Evolutionary conservation across 2,329 filamentous ascomycete species (phyloP), one percentile per base, ranked within the genome.

Genomic region (Colletotrichum paranaense): DNA sequence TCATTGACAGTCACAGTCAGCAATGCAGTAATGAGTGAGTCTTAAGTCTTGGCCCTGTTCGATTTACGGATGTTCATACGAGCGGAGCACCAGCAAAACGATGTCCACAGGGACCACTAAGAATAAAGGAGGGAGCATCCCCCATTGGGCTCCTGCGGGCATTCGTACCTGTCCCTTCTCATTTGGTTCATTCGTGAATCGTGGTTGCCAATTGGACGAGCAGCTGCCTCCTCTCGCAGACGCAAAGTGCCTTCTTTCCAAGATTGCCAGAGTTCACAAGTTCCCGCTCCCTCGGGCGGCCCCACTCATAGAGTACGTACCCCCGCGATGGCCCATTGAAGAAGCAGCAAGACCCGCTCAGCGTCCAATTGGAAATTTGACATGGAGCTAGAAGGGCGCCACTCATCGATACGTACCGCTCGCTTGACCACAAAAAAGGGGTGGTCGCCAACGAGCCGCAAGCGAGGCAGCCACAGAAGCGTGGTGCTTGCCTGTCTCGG

Each of bases 51-150:
- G 59, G 68, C 68, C 26, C 46, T 60, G 56, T 38, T 62, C 63
- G 68, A 71, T 67, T 67, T 71, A 71, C 68, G 68, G 68, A 71
- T 62, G 14, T 56, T 62, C 68, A 57, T 62, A 71, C 63, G 63
- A 24, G 56, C 42, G 62, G 63, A 60, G 68, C 62, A 62, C 16
- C n/a, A 16, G 38, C 38, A 19, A 42, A 55, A 24, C 2, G 35
- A 26, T 22, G 3, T 22, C 11, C 57, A 30, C 1, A 3, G 14
- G 24, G 52, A 26, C 32, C 57, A 30, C 9, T 32, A 16, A 7
- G 22, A 55, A 32, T 32, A 0, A 55, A 55, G 52, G 52, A 28
- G 24, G 52, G 22, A 3, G 2, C 22, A 22, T 55, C 5, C 52
- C 52, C 24, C 3, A 11, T 7, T 24, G n/a, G n/a, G n/a, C 52